phyloP scores from a whole-genome alignment of 169 alveolate genomes.

The Cryptosporidium tyzzeri region DNA sequence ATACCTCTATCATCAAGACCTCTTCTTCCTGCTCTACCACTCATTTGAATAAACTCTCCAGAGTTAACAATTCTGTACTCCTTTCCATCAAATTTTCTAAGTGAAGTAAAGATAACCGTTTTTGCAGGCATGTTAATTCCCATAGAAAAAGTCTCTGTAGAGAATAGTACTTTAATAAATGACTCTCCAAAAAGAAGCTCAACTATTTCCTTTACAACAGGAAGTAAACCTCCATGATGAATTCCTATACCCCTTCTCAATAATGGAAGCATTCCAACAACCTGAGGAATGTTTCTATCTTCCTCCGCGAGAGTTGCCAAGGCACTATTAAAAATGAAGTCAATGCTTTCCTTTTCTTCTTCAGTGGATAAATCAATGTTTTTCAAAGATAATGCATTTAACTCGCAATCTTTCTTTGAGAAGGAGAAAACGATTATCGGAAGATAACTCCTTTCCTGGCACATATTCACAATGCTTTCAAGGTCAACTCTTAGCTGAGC shows the following conservation, averaged over 20 bases:
- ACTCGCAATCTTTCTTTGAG: constrained; percentile 97
- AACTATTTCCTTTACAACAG: constrained; percentile 96
- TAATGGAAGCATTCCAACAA: constrained; percentile 91
- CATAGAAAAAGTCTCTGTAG: constrained; percentile 98
- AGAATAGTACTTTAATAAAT: constrained; percentile 93
- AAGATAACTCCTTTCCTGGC: constrained; percentile 90
- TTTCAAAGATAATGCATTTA: constrained; percentile 91
- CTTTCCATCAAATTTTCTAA: constrained; percentile 95
- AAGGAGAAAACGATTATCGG: constrained; percentile 98
- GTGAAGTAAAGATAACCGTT: constrained; percentile 96
- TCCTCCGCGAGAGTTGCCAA: constrained; percentile 96
- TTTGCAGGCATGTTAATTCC: constrained; percentile 99
- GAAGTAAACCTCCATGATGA: constrained; percentile 98
- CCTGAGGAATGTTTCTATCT: constrained; percentile 93
- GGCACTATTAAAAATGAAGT: constrained; percentile 95
- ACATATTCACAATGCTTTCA: constrained; percentile 92
- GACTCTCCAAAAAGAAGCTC: constrained; percentile 97
- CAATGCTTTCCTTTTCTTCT: constrained; percentile 92
- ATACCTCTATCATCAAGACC: constrained; percentile 98
- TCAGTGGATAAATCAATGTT: constrained; percentile 86
- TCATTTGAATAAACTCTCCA: constrained; percentile 96
- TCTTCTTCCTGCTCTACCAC: constrained; percentile 98
- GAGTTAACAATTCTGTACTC: constrained; percentile 92
- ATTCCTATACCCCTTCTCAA: constrained; percentile 96
- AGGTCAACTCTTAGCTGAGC: constrained; percentile 86